Evolutionary conservation across 352 stramenopile species (phyloP).

Genomic region (Globisporangium ultimum): DNA sequence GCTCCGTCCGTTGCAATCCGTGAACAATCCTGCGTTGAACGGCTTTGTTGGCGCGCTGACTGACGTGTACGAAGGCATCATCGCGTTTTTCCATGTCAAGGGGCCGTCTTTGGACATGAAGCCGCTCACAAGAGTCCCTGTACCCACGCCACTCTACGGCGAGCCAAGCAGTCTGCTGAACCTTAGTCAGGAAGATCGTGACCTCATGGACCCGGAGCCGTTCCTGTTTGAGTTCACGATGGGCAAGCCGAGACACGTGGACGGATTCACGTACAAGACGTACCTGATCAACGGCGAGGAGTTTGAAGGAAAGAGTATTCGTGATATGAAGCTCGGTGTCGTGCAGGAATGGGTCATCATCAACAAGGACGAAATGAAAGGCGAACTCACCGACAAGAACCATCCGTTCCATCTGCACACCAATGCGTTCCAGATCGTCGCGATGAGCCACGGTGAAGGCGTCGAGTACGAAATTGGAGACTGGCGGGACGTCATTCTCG

Average conservation of each 20-base stretch:
- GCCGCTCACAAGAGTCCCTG: slow-evolving; percentile 27
- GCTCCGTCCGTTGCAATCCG: slow-evolving; percentile 55
- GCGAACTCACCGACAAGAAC: slow-evolving; percentile 48
- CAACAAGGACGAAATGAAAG: slow-evolving; percentile 45
- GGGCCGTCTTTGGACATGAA: slow-evolving; percentile 27
- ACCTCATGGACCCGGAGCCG: slow-evolving; percentile 27
- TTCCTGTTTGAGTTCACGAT: slow-evolving; percentile 65
- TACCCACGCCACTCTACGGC: slow-evolving; percentile 38
- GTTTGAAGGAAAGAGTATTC: slow-evolving; percentile 46
- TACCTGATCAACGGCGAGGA: slow-evolving; percentile 71
- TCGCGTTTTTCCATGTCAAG: slow-evolving; percentile 61
- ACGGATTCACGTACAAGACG: slow-evolving; percentile 68
- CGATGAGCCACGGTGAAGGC: slow-evolving; percentile 57
- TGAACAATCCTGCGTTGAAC: slow-evolving; percentile 32
- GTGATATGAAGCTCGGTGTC: slow-evolving; percentile 44
- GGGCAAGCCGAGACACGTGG: slow-evolving; percentile 34
- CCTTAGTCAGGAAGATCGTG: slow-evolving; percentile 25
- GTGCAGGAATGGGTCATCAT: slow-evolving; percentile 78
- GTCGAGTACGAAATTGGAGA: slow-evolving; percentile 76
- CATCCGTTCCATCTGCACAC: slow-evolving; percentile 87
- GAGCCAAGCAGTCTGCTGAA: slow-evolving; percentile 32
- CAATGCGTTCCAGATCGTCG: slow-evolving; percentile 81
- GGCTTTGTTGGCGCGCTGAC: slow-evolving; percentile 51
- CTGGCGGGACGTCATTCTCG: slow-evolving; percentile 76
- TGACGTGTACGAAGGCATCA: slow-evolving; percentile 53